Base-by-base conservation (phyloP, 371 early-diverging fungal genomes). In the Zopfochytrium polystomum region DNA sequence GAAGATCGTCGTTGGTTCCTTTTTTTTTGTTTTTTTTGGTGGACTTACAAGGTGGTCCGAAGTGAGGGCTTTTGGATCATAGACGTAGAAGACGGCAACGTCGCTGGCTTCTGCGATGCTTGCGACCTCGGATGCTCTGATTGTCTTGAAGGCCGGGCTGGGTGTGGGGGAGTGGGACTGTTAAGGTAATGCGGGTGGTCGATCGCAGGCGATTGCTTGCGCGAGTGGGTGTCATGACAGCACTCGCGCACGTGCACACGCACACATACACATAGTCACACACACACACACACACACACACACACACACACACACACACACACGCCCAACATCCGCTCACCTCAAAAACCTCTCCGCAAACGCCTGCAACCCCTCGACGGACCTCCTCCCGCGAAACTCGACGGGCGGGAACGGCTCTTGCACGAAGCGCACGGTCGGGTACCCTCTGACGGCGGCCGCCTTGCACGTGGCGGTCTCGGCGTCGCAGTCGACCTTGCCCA, bases 401-500 rank as follows among this genome's bases (percentile, higher is more conserved):
- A 62, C 48, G 1, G 51, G 26, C 18, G 52, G 32, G 2, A 51
- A 42, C 1, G 69, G 73, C 23, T 60, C 59, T 2, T 58, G 30
- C 49, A 71, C 13, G 34, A n/a, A 81, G 60, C 81, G 78, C 51
- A 95, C 71, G 7, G 93, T 91, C 31, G 96, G 96, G 69, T 83
- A 94, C 4, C 90, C 92, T 26, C 77, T 71, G 27, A 95, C 79
- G 22, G 74, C 78, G 58, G 79, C 78, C 33, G 79, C 70, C 5
- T 63, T 49, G 65, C 90, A 89, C 9, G 87, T 57, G 45, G 58
- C 76, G 33, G 47, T 25, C n/a, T 67, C 57, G 3, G 48, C 71
- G 3, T 83, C 84, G 75, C 96, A 95, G 73, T 93, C 88, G 11
- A 93, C 86, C 63, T 87, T 82, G 42, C 86, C 93, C 4, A 95